Percentiles rank a stretch among this genome's conserved stretches.
Conservation (phyloP, 2,329 filamentous ascomycete genomes). For the Cercospora zeae-maydis region DNA sequence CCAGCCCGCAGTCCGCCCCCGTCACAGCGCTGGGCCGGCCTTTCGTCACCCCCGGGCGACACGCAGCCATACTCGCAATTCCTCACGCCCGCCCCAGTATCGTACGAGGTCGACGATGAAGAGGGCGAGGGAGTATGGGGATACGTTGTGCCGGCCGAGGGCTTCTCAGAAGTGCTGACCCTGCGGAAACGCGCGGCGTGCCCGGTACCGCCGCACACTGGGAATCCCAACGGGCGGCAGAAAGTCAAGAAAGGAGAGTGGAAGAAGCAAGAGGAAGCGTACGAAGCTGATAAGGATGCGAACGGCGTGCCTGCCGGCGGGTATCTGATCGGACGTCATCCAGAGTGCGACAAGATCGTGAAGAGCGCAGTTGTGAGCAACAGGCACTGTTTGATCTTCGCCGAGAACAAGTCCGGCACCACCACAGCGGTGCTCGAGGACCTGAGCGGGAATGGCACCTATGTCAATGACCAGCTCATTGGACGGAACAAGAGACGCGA, state of each 20-base stretch:
- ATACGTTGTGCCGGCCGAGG: constrained; percentile 78
- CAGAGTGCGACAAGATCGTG: constrained; percentile 74
- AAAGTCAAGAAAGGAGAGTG: constrained; percentile 51
- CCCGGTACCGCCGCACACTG: constrained; percentile 50
- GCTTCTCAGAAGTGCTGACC: constrained; percentile 57
- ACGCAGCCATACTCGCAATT: constrained; percentile 74
- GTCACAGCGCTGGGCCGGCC: constrained; percentile 36
- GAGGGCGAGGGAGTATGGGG: constrained; percentile 88
- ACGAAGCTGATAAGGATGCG: constrained; percentile 50
- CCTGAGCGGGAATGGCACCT: constrained; percentile 92
- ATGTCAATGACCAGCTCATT: constrained; percentile 85
- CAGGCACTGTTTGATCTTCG: constrained; percentile 69
- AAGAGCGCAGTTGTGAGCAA: constrained; percentile 82
- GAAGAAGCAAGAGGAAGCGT: constrained; percentile 59
- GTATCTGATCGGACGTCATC: constrained; percentile 87
- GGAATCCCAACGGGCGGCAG: constrained; percentile 41
- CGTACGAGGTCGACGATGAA: constrained; percentile 82
- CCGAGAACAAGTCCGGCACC: constrained; percentile 57
- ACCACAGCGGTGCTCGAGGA: constrained; percentile 78
- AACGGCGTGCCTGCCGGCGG: constrained; percentile 68
- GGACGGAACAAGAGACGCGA: constrained; percentile 90
- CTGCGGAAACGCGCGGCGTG: constrained; percentile 72
- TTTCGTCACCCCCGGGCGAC: constrained; percentile 67
- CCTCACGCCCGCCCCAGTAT: constrained; percentile 65
- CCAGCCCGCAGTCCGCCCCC: constrained; percentile 34